Evolutionary conservation across 2,329 filamentous ascomycete genomes (phyloP).

Genomic region (Fulvia fulva): DNA sequence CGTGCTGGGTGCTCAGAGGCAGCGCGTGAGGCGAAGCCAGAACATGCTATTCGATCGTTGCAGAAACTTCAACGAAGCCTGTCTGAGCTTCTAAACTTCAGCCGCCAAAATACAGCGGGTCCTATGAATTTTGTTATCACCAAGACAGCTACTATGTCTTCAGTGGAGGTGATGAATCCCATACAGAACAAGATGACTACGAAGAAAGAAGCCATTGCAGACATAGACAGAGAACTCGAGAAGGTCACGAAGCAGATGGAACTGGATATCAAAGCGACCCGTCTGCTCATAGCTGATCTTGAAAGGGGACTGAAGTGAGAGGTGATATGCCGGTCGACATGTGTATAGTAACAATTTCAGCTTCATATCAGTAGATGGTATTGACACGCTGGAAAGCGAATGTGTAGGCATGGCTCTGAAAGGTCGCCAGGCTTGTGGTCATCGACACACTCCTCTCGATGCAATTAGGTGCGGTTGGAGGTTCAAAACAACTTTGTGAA

Average conservation of each 20-base stretch:
- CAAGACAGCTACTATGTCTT: no score
- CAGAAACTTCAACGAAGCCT: neutral
- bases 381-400: no score
- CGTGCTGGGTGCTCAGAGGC: conserved; percentile 1
- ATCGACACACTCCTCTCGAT: no score
- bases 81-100: no score
- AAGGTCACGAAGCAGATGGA: neutral
- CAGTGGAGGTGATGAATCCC: no score
- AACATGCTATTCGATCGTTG: neutral
- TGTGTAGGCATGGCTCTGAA: no score
- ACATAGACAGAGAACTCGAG: neutral
- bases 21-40: neutral
- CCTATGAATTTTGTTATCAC: no score
- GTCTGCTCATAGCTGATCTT: neutral
- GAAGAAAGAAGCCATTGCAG: neutral
- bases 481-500: no score
- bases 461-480: no score
- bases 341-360: neutral
- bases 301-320: neutral
- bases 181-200: neutral
- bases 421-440: no score
- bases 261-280: neutral
- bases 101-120: no score
- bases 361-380: no score
- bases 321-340: neutral